Base-by-base conservation (phyloP, 305 asterid genomes). In the Salvia sclarea region DNA sequence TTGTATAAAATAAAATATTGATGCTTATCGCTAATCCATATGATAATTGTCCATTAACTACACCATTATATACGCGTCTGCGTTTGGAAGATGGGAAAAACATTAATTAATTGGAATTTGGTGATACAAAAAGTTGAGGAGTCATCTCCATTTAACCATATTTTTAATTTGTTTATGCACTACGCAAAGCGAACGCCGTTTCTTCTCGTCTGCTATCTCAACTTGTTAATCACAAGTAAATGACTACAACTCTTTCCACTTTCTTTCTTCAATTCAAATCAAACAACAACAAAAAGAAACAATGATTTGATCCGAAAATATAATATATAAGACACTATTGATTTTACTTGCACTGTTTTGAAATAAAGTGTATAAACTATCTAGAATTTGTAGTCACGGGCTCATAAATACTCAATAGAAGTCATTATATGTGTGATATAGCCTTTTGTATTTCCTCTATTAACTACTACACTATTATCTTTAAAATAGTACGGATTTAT, bases 101-200 rank as follows among this genome's bases (percentile, higher is more conserved):
- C 41, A 48, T 52, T 50, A 56, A 25, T 68, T 50, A 61, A 61
- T 70, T 59, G n/a, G n/a, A 50, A 52, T 64, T 64, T 64, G 48
- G 48, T 18, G 47, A 64, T 18, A 38, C 50, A 38, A 48, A 67
- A 54, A 67, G 58, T 44, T 68, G 66, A 66, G 53, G 5, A 28
- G 58, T 63, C 37, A 25, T 48, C 68, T 16, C 50, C 35, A 18
- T 49, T 14, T 6, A 40, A 25, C 44, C 43, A 20, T 45, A 21
- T 17, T 18, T 35, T 28, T 11, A 48, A 72, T 56, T 58, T 49
- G 62, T 65, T 49, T 65, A 12, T 73, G 49, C 63, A 49, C 55
- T 50, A 57, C 75, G 70, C 70, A 71, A 71, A 62, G 40, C 53
- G 25, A 13, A 49, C 45, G 33, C 14, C n/a, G 22, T 25, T 47